Evolutionary conservation across 2,329 filamentous ascomycete genomes (phyloP).

Genomic region (Aspergillus pseudotamarii): DNA sequence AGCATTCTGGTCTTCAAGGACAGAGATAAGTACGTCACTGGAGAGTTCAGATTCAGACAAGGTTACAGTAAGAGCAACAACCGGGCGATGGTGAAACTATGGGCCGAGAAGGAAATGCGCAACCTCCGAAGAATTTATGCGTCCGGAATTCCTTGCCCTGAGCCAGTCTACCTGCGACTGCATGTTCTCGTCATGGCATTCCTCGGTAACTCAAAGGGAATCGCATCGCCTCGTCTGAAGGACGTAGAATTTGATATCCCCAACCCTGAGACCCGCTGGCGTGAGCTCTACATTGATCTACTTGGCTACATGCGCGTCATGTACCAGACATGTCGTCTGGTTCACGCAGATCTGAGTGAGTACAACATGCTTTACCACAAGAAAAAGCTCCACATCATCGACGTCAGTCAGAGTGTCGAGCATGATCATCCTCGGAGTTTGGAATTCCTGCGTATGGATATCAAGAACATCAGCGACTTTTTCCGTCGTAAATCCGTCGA

Average conservation of each 20-base stretch:
- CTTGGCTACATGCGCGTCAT: slow-evolving; percentile 87
- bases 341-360: slow-evolving; percentile 96
- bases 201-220: slow-evolving; percentile 82
- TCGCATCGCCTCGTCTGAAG: slow-evolving; percentile 83
- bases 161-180: slow-evolving; percentile 85
- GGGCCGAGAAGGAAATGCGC: slow-evolving; percentile 98
- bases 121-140: slow-evolving; percentile 84
- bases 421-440: slow-evolving; percentile 90
- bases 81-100: slow-evolving; percentile 95
- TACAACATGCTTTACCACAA: slow-evolving; percentile 96
- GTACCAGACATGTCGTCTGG: slow-evolving; percentile 88
- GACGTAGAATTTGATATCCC: slow-evolving; percentile 76
- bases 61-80: slow-evolving; percentile 95
- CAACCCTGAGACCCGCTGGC: slow-evolving; percentile 73
- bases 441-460: slow-evolving; percentile 96
- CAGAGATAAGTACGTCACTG: slow-evolving; percentile 90
- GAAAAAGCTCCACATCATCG: slow-evolving; percentile 84
- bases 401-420: slow-evolving; percentile 96
- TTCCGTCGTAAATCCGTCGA: slow-evolving; percentile 86
- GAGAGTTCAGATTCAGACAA: slow-evolving; percentile 86
- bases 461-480: slow-evolving; percentile 95
- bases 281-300: slow-evolving; percentile 76
- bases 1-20: slow-evolving; percentile 98
- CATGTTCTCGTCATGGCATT: slow-evolving; percentile 96
- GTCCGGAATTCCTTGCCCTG: slow-evolving; percentile 85